A percentile compares a stretch with the other conserved stretches of the same genome.
phyloP scores from a whole-genome alignment of 2,329 filamentous ascomycete species.

The Fusarium veterinarium region DNA sequence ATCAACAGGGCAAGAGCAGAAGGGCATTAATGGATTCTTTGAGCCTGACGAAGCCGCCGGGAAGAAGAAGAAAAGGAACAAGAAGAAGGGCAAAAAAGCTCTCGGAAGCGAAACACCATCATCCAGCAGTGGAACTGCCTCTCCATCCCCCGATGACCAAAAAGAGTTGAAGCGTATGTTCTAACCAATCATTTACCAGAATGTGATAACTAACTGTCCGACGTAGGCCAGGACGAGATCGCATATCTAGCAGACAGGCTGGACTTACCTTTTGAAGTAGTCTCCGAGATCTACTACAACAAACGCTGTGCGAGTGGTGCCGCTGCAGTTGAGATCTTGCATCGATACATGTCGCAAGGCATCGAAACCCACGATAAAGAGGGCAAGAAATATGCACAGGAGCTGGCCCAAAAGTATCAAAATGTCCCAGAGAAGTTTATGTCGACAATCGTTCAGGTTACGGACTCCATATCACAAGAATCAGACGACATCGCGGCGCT shows the following conservation, averaged over 20 bases:
- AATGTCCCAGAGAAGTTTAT: slow-evolving; percentile 59
- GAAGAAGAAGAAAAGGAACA: slow-evolving; percentile 55
- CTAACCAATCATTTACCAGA: background rate
- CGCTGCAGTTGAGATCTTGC: slow-evolving; percentile 56
- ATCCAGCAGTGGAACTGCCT: slow-evolving; percentile 27
- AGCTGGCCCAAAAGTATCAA: slow-evolving; percentile 53
- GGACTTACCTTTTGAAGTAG: slow-evolving; percentile 54
- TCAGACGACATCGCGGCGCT: slow-evolving; percentile 56
- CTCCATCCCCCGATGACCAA: slow-evolving; percentile 29
- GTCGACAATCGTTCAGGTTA: slow-evolving; percentile 55
- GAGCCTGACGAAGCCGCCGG: slow-evolving; percentile 60
- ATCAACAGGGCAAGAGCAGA: slow-evolving; percentile 70
- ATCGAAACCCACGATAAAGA: slow-evolving; percentile 48
- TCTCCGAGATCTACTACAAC: slow-evolving; percentile 55
- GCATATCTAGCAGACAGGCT: slow-evolving; percentile 58
- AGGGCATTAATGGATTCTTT: slow-evolving; percentile 86
- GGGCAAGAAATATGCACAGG: slow-evolving; percentile 46
- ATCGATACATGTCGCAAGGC: slow-evolving; percentile 56
- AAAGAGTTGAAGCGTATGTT: slow-evolving; percentile 49
- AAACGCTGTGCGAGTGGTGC: slow-evolving; percentile 53
- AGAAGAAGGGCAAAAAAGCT: slow-evolving; percentile 46
- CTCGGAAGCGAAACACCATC: slow-evolving; percentile 14
- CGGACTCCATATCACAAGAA: slow-evolving; percentile 49
- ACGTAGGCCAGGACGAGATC: slow-evolving; percentile 54
- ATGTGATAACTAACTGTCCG: background rate